Conservation (phyloP, 306 rosid species). For the Vigna reflexopilosa region DNA sequence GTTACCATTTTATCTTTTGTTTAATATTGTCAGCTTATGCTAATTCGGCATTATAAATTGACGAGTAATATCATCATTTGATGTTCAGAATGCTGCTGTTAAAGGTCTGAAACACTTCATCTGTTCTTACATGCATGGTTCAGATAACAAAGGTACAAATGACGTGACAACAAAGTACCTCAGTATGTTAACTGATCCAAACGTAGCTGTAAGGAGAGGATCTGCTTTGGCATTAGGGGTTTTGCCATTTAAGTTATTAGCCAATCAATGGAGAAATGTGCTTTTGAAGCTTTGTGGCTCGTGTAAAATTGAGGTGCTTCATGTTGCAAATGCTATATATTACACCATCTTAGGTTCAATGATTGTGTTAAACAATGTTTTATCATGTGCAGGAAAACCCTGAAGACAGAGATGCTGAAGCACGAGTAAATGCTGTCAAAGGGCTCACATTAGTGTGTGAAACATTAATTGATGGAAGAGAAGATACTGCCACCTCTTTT, state of each 20-base stretch:
- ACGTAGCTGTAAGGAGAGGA: constrained; percentile 94
- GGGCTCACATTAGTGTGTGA: constrained; percentile 91
- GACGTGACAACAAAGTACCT: constrained; percentile 73
- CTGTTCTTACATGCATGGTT: constrained; percentile 61
- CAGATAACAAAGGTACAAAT: constrained; percentile 54
- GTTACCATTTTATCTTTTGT: constrained; percentile 15
- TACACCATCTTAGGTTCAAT: constrained; percentile 32
- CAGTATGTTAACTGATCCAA: constrained; percentile 78
- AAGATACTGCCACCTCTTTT: constrained; percentile 46
- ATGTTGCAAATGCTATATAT: constrained; percentile 35
- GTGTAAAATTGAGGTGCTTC: constrained; percentile 80
- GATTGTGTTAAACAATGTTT: constrained; percentile 30
- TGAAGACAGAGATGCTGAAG: constrained; percentile 91
- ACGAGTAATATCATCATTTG: constrained; percentile 37
- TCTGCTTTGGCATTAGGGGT: constrained; percentile 86
- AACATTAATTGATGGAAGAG: constrained; percentile 60
- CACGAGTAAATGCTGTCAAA: constrained; percentile 92
- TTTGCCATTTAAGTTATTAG: constrained; percentile 73
- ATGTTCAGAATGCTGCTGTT: constrained; percentile 77
- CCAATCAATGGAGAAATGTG: constrained; percentile 82
- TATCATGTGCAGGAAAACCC: constrained; percentile 73
- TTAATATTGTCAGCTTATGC: constrained; percentile 5
- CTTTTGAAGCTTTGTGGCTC: constrained; percentile 76
- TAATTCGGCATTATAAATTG: constrained; percentile 34
- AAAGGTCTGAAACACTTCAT: constrained; percentile 79